Conservation (phyloP, 129 eudicot species). For the sunflower (Helianthus annuus) region HanXRQr2.0-SUNRISE NC_035447.2:97790621-97791120, state of each 20-base stretch:
- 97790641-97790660: too few relatives aligned
- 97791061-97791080: slow-evolving; percentile 47
- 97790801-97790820: neutral
- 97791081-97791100: slow-evolving; percentile 45
- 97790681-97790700: too few relatives aligned
- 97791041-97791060: slow-evolving; percentile 35
- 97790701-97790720: neutral
- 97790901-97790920: neutral
- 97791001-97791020: slow-evolving; percentile 35
- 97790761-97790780: neutral
- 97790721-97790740: neutral
- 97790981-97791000: slow-evolving; percentile 34
- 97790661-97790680: too few relatives aligned
- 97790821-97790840: neutral
- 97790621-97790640: too few relatives aligned
- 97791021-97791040: slow-evolving; percentile 47
- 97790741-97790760: neutral
- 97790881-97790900: neutral
- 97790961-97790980: slow-evolving; percentile 16
- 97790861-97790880: neutral
- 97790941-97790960: slow-evolving; percentile 6
- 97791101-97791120: slow-evolving; percentile 52
- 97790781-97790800: neutral
- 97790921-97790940: slow-evolving; percentile 12
- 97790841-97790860: neutral